Conservation (phyloP, 345 rosid genomes). For the Iberis pinnata region DNA sequence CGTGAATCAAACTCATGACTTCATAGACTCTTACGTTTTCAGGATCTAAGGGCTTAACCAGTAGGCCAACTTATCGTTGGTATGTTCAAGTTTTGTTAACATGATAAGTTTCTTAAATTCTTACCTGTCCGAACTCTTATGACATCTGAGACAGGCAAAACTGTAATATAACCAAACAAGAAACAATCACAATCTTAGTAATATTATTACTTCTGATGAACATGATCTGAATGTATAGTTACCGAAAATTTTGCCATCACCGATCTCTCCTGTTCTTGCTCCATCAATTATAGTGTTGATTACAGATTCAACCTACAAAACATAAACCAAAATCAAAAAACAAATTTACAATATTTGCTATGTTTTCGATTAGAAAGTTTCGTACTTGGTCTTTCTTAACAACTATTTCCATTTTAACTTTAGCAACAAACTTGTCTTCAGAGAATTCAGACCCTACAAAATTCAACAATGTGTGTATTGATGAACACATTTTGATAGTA, state of each 20-base stretch:
- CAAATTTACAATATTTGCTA: too few relatives aligned
- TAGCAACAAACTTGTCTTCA: constrained; percentile 75
- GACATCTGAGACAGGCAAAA: constrained; percentile 67
- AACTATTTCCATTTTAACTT: constrained; percentile 88
- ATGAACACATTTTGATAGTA: too few relatives aligned
- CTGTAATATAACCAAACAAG: constrained; percentile 40
- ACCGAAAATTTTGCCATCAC: constrained; percentile 89
- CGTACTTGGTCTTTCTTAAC: constrained; percentile 81
- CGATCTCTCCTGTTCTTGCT: constrained; percentile 83
- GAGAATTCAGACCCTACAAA: constrained; percentile 79
- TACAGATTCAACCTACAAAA: constrained; percentile 77
- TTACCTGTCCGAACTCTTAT: constrained; percentile 75
- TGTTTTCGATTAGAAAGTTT: too few relatives aligned
- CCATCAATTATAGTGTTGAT: constrained; percentile 58
- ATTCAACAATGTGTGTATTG: constrained; percentile 11
- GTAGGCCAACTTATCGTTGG: too few relatives aligned
- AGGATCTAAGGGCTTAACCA: too few relatives aligned
- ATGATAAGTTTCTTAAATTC: too few relatives aligned
- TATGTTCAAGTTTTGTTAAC: too few relatives aligned
- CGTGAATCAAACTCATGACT: too few relatives aligned
- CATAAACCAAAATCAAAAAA: too few relatives aligned
- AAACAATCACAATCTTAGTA: constrained; percentile 12
- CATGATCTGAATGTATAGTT: constrained; percentile 20
- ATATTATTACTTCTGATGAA: too few relatives aligned
- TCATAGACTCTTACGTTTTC: too few relatives aligned